A percentile compares a stretch with the other conserved stretches of the same genome.
Conservation (phyloP, 2,329 filamentous ascomycete species). For the Rhynchosporium graminicola region DNA sequence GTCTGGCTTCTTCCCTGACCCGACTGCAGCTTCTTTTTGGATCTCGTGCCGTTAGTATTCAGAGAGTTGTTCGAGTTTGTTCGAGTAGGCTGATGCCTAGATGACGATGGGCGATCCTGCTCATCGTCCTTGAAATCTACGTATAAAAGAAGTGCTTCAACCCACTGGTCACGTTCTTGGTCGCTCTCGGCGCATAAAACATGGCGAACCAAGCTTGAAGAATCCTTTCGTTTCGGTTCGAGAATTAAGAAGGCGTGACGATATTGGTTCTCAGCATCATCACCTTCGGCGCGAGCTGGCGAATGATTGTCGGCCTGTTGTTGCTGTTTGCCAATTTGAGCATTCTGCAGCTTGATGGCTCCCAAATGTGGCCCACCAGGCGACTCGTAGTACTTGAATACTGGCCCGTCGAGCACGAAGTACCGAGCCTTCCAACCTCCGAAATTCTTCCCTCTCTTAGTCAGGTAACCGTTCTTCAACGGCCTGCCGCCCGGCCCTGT, state of each 20-base stretch:
- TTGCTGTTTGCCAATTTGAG: conserved; percentile 92
- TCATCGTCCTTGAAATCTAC: conserved; percentile 74
- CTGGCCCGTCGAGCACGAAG: conserved; percentile 68
- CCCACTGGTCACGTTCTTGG: conserved; percentile 88
- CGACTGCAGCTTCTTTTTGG: conserved; percentile 48
- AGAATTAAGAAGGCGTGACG: conserved; percentile 93
- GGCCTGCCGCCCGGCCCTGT: conserved; percentile 65
- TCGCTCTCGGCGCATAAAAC: conserved; percentile 96
- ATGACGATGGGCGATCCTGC: conserved; percentile 37
- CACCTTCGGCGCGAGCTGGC: conserved; percentile 58
- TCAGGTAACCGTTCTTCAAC: conserved; percentile 85
- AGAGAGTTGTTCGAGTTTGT: conserved; percentile 43
- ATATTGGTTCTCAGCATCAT: conserved; percentile 90
- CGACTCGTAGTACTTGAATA: conserved; percentile 87
- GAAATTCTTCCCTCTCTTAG: conserved; percentile 97
- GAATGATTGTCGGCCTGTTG: conserved; percentile 59
- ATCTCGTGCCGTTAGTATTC: conserved; percentile 42
- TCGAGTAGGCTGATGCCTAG: conserved; percentile 43
- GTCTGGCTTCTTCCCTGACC: conserved; percentile 39
- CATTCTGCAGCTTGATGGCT: conserved; percentile 86
- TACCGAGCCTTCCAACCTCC: conserved; percentile 93
- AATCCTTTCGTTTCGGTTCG: conserved; percentile 96
- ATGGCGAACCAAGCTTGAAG: conserved; percentile 82
- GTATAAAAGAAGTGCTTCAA: conserved; percentile 84
- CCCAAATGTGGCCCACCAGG: conserved; percentile 89